Base-by-base conservation (phyloP, 2,329 filamentous ascomycete species). In the Colletotrichum godetiae region DNA sequence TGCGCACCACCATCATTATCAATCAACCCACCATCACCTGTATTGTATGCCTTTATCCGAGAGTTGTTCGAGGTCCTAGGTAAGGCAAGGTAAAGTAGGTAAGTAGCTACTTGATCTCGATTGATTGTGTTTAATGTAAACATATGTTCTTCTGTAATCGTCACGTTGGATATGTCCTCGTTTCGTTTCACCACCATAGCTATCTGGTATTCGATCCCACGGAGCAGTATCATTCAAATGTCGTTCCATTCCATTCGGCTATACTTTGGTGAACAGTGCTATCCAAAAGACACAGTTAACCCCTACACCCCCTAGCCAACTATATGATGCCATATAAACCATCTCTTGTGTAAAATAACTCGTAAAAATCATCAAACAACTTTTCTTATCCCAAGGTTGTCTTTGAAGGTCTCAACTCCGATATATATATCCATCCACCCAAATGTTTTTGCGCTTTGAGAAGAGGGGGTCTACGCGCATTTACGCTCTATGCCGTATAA, bases 311-410 rank as follows among this genome's bases (percentile, higher is more conserved):
- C 37, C 60, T 22, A 31, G 13, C 27, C 13, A 13, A 27, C 4
- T 35, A 35, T 35, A 53, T 29, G 46, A 55, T 64, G 61, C 31
- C 19, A 7, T 55, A 12, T 27, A 27, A 42, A 24, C 49, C 61
- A 55, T 55, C 46, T 49, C 37, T 42, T 19, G 5, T 37, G 5
- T 61, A 46, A 60, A 60, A 60, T 5, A 3, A 61, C 19, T 64
- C 46, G n/a, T 64, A 55, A 55, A 63, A n/a, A 57, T 53, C 46
- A 37, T 64, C 29, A 55, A 55, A 53, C 61, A 55, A 49, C 61
- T 37, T 64, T 64, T 49, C 7, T 55, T n/a, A 53, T 55, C 61
- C 46, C 46, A 27, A 31, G 31, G 33, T 55, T 53, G 61, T 60
- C 63, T 24, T 67, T 10, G 46, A 46, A n/a, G 52, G 52, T 49